Percentiles rank a stretch among this genome's conserved stretches.
Evolutionary conservation across 768 basidiomycete species (phyloP).

Genomic region (Wakefieldia striispora): DNA sequence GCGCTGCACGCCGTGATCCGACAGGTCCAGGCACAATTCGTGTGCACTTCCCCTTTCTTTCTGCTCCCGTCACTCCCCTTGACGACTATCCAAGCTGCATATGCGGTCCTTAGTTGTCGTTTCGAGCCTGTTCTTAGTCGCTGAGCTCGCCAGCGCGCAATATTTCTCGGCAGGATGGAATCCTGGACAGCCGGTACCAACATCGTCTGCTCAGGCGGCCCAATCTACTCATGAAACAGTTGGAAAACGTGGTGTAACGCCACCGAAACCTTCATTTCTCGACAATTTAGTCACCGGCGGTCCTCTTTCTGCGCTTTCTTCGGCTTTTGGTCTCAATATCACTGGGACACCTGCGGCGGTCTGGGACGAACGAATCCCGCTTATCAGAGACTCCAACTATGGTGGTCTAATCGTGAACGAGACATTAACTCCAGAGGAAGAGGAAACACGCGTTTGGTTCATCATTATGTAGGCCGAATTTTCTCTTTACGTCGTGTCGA

Average conservation of each 20-base stretch:
- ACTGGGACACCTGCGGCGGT: constrained; percentile 44
- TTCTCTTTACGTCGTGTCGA: neutral
- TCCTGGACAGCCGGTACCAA: constrained; percentile 60
- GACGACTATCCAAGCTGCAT: neutral
- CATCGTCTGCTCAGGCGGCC: constrained; percentile 18
- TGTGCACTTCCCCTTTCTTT: neutral
- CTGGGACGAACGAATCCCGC: constrained; percentile 74
- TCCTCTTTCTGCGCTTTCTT: constrained; percentile 54
- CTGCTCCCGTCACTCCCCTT: neutral
- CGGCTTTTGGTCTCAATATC: constrained; percentile 67
- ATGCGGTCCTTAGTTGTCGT: constrained; percentile 52
- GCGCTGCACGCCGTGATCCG: too few species aligned
- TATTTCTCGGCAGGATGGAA: constrained; percentile 83
- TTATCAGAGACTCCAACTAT: constrained; percentile 84
- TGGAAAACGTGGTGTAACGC: constrained; percentile 17
- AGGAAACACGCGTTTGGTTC: constrained; percentile 71
- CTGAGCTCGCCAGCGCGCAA: constrained; percentile 46
- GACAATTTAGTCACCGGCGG: constrained; percentile 46
- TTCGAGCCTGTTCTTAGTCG: constrained; percentile 28
- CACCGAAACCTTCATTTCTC: constrained; percentile 24
- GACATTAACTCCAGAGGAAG: constrained; percentile 58
- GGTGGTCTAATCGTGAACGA: constrained; percentile 71
- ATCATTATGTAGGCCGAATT: constrained; percentile 61
- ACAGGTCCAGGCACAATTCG: too few species aligned
- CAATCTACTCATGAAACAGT: constrained; percentile 23